Evolutionary conservation across 257 asterid species (phyloP), one percentile per base, ranked within the genome.

Genomic region (Paulownia fortunei): DNA sequence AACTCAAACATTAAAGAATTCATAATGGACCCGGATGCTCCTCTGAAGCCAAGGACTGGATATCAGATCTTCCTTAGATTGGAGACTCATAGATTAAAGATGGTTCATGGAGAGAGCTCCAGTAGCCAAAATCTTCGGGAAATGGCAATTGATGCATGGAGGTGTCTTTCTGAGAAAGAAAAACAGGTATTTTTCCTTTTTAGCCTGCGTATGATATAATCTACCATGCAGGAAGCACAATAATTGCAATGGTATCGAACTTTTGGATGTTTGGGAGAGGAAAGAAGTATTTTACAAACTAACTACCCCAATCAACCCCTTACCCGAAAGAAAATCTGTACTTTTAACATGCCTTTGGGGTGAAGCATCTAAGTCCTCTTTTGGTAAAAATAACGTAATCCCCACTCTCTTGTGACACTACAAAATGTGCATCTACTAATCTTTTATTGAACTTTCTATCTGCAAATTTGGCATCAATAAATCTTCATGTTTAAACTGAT

Each of bases 111-210:
- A 74, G 88, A 82, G 79, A 80, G 55, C 52, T 69, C 79, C 3
- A 64, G 69, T 69, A 63, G 41, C 68, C 51, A 55, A 32, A 89
- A 84, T 61, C 37, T 82, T 19, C 86, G 95, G 51, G 79, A 84
- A 2, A 76, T 83, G 92, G 94, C 90, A 47, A 65, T 36, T 42
- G 65, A 70, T 11, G 78, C 88, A 39, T 92, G 98, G 98, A 86
- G 77, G 76, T 60, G 73, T 32, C 90, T 92, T 12, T 36, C 94
- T 8, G 81, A 81, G 42, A 67, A 72, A 51, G 94, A 88, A 18
- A 84, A 87, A 73, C 79, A 62, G 96, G 97, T 91, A 92, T 62
- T 12, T 59, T 55, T 55, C 58, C 37, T 18, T 36, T 23, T 4
- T 37, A 11, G 36, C 69, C 52, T 67, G 36, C 19, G 10, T 61